Conservation (phyloP, 202 grass and related monocot species). For the Hordeum pubiflorum region DNA sequence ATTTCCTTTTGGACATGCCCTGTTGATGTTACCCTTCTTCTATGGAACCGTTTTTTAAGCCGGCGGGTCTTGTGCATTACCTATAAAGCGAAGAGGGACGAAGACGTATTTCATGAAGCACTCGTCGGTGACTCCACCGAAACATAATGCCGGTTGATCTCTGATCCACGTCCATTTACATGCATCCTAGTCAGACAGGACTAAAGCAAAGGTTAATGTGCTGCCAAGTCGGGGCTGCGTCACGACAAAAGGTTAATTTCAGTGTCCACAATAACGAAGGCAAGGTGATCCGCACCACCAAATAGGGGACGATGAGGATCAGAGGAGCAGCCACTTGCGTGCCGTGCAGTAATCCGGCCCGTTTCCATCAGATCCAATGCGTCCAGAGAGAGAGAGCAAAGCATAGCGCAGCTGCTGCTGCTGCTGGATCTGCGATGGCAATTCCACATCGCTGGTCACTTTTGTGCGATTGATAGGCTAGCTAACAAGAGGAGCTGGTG, state of each 20-base stretch:
- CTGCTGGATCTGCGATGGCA: constrained; percentile 20
- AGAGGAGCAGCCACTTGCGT: not conserved
- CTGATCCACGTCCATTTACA: no score
- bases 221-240: not conserved
- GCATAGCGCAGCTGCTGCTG: not conserved
- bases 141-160: not conserved
- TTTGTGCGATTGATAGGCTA: constrained; percentile 20
- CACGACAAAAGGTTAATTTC: not conserved
- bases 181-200: not conserved
- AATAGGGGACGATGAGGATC: not conserved
- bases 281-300: constrained; percentile 34
- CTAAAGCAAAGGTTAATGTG: not conserved
- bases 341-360: not conserved
- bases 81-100: no score
- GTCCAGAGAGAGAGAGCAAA: not conserved
- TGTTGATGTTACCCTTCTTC: not conserved
- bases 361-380: constrained; percentile 18
- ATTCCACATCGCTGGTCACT: constrained; percentile 23
- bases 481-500: constrained; percentile 11
- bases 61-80: no score
- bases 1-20: not conserved
- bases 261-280: constrained; percentile 18
- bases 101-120: not conserved
- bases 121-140: not conserved
- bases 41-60: not conserved